A percentile compares a stretch with the other conserved stretches of the same genome.
These are phyloP conservation scores for Lepidopterella palustris DNA, from an alignment of 495 filamentous ascomycete species.

Conservation along the genomic window DNA sequence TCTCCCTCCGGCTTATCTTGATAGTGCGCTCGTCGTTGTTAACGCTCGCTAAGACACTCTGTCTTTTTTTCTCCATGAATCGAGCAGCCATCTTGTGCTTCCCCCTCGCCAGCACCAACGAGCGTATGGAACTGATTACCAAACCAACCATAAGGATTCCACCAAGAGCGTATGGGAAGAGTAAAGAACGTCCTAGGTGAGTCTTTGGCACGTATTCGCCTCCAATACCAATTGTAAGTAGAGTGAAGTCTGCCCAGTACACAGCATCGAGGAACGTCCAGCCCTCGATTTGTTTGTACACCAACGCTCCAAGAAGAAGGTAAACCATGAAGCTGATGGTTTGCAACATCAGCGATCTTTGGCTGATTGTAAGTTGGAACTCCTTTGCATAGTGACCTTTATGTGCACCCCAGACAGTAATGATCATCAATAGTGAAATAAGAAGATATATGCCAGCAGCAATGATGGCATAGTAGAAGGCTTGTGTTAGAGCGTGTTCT, in stretches of 20 bases:
- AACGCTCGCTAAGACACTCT: constrained; percentile 48
- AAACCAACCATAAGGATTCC: constrained; percentile 80
- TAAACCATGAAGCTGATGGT: constrained; percentile 75
- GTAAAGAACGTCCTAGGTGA: constrained; percentile 55
- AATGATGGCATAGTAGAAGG: constrained; percentile 75
- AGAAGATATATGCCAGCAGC: constrained; percentile 71
- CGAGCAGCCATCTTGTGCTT: constrained; percentile 62
- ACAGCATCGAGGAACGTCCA: constrained; percentile 76
- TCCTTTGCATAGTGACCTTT: constrained; percentile 58
- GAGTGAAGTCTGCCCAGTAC: constrained; percentile 77
- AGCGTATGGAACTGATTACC: constrained; percentile 70
- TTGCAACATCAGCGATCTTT: constrained; percentile 82
- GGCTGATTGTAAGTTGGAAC: constrained; percentile 64
- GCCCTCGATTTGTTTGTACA: constrained; percentile 65
- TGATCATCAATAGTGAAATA: constrained; percentile 60
- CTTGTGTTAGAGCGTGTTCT: constrained; percentile 56
- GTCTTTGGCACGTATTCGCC: constrained; percentile 61
- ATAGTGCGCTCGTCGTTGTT: constrained; percentile 42
- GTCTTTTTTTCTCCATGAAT: constrained; percentile 63
- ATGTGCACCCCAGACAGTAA: constrained; percentile 62
- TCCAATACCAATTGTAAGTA: constrained; percentile 74
- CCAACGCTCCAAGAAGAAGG: constrained; percentile 62
- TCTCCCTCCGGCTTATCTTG: constrained; percentile 46
- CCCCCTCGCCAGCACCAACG: constrained; percentile 70
- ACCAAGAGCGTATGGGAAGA: constrained; percentile 74